A percentile compares a stretch with the other conserved stretches of the same genome.
phyloP scores from a whole-genome alignment of 139 green algal species.

The Chlamydomonas sp. region DNA sequence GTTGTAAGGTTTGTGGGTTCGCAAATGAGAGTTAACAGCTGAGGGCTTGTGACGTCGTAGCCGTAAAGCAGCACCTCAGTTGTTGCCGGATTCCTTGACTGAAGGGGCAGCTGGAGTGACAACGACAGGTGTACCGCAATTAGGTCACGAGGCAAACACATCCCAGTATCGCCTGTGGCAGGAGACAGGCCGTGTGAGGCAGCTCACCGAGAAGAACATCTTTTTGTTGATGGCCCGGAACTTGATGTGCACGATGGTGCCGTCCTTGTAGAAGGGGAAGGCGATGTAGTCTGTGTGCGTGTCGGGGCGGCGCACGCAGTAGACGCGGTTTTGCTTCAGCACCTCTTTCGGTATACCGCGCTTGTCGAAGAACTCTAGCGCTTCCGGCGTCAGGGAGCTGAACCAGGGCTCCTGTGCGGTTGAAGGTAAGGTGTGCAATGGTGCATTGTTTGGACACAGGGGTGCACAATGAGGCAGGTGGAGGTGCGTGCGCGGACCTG shows the following conservation, averaged over 20 bases:
- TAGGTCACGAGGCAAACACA: neutral
- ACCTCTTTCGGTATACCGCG: constrained; percentile 67
- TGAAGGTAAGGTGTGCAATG: neutral
- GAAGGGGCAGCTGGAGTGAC: no score
- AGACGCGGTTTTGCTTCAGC: constrained; percentile 37
- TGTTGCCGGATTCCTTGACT: no score
- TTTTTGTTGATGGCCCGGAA: constrained; percentile 76
- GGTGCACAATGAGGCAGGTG: no score
- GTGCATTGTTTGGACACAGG: no score
- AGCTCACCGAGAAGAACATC: constrained; percentile 75
- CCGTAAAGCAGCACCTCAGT: no score
- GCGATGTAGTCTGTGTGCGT: constrained; percentile 54
- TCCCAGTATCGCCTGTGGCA: neutral
- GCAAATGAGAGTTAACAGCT: no score
- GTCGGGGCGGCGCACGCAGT: neutral
- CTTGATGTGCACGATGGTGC: constrained; percentile 90
- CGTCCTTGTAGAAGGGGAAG: constrained; percentile 86
- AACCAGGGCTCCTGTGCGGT: constrained; percentile 19
- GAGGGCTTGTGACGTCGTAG: no score
- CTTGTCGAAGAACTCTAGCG: constrained; percentile 63
- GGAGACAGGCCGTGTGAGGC: neutral
- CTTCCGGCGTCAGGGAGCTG: constrained; percentile 16
- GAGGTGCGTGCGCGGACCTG: no score
- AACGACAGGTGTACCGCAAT: neutral
- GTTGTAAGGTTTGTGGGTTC: no score